Evolutionary conservation across 169 alveolate genomes (phyloP), one percentile per base, ranked within the genome.

Genomic region (Plasmodium gallinaceum): DNA sequence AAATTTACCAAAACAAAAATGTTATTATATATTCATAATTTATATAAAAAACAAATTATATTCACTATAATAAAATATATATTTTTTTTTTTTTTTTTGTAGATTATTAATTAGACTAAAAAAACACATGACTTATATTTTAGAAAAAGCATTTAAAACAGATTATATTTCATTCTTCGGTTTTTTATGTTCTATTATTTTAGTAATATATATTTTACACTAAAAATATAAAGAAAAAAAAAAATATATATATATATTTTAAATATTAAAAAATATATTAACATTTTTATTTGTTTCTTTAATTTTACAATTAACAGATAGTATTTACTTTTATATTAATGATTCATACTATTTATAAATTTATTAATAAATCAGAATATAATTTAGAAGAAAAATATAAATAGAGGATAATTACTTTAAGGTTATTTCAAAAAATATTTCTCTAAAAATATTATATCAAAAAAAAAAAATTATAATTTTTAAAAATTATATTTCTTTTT

Each of bases 91-190:
- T 16, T 51, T n/a, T 16, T 54, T 76, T 62, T 64, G 12, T 46
- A 76, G 88, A 43, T 5, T 62, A 7, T 14, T 52, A 65, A n/a
- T 39, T 5, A 14, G 64, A 24, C 26, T 76, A 2, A 76, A 76
- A 51, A 76, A 46, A 52, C 88, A 76, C 46, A 76, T 76, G 51
- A 45, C 18, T 43, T 62, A 76, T 54, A 76, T 76, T 69, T 45
- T 76, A 0, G 68, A 76, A 8, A 76, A 76, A 57, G 74, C 88
- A 16, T 76, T 76, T 57, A 62, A 26, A 65, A 61, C 88, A 39
- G 88, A 76, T 37, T 0, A 62, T 12, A 39, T 52, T 22, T 62
- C 88, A 5, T 76, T 76, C 42, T 45, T 76, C 6, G 88, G 88
- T 18, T 76, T 76, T 69, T 5, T 64, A 16, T 76, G 88, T n/a